A percentile compares a stretch with the other conserved stretches of the same genome.
Evolutionary conservation across 2,329 filamentous ascomycete species (phyloP).

Genomic region (Sporothrix schenckii): DNA sequence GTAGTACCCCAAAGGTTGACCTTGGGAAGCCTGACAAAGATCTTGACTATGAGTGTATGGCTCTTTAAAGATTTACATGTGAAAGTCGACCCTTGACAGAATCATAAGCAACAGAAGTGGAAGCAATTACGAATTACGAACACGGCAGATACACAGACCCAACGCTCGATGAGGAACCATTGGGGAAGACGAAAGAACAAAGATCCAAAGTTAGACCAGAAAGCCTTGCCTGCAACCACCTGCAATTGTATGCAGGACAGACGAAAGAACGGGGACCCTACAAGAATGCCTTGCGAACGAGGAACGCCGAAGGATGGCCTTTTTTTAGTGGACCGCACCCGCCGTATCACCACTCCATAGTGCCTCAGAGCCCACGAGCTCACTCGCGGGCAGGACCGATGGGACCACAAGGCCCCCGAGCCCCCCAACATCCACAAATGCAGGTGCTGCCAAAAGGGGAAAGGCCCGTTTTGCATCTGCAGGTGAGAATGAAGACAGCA

Average conservation of each 20-base stretch:
- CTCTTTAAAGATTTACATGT: neutral
- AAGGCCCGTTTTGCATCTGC: slow-evolving; percentile 21
- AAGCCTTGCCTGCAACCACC: slow-evolving; percentile 24
- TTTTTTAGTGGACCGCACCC: slow-evolving; percentile 12
- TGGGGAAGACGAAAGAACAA: neutral
- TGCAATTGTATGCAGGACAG: slow-evolving; percentile 11
- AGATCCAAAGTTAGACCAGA: neutral
- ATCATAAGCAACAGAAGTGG: slow-evolving; percentile 27
- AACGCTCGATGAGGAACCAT: neutral
- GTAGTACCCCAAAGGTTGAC: neutral
- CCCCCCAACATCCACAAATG: neutral
- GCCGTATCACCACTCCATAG: neutral
- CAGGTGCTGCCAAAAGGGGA: slow-evolving; percentile 18
- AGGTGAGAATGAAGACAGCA: slow-evolving; percentile 20
- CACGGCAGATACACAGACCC: neutral
- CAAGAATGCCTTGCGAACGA: slow-evolving; percentile 27
- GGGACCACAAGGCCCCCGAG: neutral
- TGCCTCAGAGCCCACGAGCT: neutral
- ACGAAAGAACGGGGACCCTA: slow-evolving; percentile 10
- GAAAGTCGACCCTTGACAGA: neutral
- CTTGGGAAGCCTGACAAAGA: neutral
- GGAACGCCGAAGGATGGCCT: neutral
- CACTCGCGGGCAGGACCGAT: neutral
- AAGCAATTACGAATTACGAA: slow-evolving; percentile 11
- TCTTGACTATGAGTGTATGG: neutral